Conservation (phyloP, 257 asterid species). For the Cruciata laevipes region DNA sequence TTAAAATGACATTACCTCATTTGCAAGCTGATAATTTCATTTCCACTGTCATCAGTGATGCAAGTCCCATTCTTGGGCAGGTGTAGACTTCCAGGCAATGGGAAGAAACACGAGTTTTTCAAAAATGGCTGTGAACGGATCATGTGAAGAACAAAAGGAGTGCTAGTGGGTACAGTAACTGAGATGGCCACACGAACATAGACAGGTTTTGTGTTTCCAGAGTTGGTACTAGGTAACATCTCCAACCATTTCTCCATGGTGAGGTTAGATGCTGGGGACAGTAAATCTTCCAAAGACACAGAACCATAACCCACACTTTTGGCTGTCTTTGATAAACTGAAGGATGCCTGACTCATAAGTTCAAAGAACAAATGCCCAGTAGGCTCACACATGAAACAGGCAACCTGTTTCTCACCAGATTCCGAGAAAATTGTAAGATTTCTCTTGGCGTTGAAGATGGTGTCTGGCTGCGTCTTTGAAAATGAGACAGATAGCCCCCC, state of each 20-base stretch:
- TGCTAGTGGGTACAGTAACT: conserved; percentile 59
- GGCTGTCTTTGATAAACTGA: conserved; percentile 35
- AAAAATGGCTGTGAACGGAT: conserved; percentile 43
- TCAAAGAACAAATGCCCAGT: conserved; percentile 60
- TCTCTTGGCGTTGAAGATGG: conserved; percentile 66
- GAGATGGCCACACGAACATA: conserved; percentile 74
- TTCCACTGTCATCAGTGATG: conserved; percentile 57
- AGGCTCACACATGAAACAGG: conserved; percentile 79
- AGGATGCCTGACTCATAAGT: conserved; percentile 40
- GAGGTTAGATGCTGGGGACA: conserved; percentile 44
- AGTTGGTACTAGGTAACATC: conserved; percentile 49
- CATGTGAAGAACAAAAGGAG: conserved; percentile 53
- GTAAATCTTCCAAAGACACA: conserved; percentile 49
- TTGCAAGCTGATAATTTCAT: conserved; percentile 60
- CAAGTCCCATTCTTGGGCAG: conserved; percentile 47
- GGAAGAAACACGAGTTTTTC: conserved; percentile 59
- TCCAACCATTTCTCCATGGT: conserved; percentile 83
- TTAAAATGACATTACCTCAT: conserved; percentile 48
- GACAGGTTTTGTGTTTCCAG: conserved; percentile 39
- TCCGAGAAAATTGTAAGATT: conserved; percentile 70
- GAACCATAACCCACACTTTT: conserved; percentile 52
- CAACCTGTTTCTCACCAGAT: conserved; percentile 75
- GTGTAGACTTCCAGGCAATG: conserved; percentile 44
- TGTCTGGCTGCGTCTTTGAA: conserved; percentile 73
- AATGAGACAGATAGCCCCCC: conserved; percentile 60